These are phyloP conservation scores for Mucor ambiguus DNA, from an alignment of 371 early-diverging fungal genomes.

Conservation along the genomic window DNA sequence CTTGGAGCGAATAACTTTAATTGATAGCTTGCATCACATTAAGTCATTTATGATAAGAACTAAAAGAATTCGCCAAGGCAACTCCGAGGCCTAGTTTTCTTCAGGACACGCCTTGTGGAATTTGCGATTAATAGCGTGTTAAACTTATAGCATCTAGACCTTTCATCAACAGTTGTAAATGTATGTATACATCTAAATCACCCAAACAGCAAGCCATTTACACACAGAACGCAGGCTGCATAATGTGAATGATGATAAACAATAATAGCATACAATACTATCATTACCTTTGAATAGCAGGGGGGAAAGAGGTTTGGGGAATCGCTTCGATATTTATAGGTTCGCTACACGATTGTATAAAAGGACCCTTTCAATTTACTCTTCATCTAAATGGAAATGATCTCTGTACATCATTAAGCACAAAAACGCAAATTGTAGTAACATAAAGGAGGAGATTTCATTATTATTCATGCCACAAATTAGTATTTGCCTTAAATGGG, in stretches of 20 bases:
- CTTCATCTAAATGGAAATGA: not conserved
- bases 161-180: not conserved
- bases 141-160: not conserved
- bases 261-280: not conserved
- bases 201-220: not conserved
- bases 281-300: not conserved
- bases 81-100: not conserved
- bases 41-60: not conserved
- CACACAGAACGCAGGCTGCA: not conserved
- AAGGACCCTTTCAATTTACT: slow-evolving; percentile 1
- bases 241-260: not conserved
- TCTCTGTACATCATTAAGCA: not conserved
- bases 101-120: not conserved
- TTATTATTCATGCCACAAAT: slow-evolving; percentile 6
- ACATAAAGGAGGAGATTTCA: not conserved
- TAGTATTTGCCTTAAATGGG: slow-evolving; percentile 6
- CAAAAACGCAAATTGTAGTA: not conserved
- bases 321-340: not conserved
- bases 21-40: slow-evolving; percentile 7
- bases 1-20: not conserved
- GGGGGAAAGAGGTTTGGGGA: not conserved
- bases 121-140: not conserved
- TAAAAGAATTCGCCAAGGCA: not conserved
- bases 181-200: too few relatives aligned
- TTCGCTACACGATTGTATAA: not conserved